Base-by-base conservation (phyloP, 2,329 filamentous ascomycete species). In the Colletotrichum siamense region DNA sequence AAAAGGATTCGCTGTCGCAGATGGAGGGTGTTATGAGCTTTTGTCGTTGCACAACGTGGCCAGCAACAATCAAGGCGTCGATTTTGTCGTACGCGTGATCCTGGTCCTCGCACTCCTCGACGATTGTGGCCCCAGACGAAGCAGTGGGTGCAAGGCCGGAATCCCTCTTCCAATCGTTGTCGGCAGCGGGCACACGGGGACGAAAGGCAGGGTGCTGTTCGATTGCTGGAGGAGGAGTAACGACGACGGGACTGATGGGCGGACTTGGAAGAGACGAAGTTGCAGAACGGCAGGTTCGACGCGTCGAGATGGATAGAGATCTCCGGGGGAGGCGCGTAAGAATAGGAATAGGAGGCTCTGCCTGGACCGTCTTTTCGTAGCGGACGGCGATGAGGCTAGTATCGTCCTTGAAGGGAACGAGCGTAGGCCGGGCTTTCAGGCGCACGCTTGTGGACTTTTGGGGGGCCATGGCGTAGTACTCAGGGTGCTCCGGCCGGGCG, bases 291-390 rank as follows among this genome's bases (percentile, higher is more conserved):
- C 64, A 69, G 73, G 73, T 77, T 32, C 69, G 72, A 64, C 62
- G 67, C 69, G 78, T 77, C 39, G 70, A 73, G 59, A 71, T 55
- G 18, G 69, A 63, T 69, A 63, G 64, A 49, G 73, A 69, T 77
- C 83, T 85, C 77, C 82, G 82, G 78, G 82, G 85, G 81, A 83
- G 86, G 80, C 86, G 85, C 77, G 88, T 87, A 65, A 87, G 83
- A 75, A 91, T 83, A 62, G 89, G 88, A 78, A 92, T 90, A 44
- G 91, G 92, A 75, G 89, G 89, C 82, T 90, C 88, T 64, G 89
- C 89, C 79, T 90, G 88, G 67, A 88, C 84, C 44, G 90, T 91
- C 82, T 92, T 88, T 81, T 93, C 92, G 84, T 93, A 93, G 74
- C 90, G 89, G 71, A 93, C 81, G 64, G 88, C 88, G 75, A 92